These are phyloP conservation scores for Rubus idaeus DNA, from an alignment of 306 rosid species.

Conservation along the genomic window DNA sequence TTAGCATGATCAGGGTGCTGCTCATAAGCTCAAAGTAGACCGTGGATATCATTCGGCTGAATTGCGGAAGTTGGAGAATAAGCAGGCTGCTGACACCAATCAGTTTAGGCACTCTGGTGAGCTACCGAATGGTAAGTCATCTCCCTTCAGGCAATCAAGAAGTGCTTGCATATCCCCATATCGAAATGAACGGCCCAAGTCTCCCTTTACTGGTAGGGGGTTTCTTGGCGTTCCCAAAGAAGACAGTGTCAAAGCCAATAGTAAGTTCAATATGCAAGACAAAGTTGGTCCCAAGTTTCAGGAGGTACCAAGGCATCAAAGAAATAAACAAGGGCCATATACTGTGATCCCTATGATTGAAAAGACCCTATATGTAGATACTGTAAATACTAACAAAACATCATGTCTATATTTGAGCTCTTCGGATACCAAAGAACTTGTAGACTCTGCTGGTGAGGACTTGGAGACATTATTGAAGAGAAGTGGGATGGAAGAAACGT, in stretches of 20 bases:
- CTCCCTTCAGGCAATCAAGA: constrained; percentile 72
- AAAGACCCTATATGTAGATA: constrained; percentile 79
- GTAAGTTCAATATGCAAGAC: constrained; percentile 31
- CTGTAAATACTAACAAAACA: constrained; percentile 41
- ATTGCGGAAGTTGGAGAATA: constrained; percentile 42
- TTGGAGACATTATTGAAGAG: constrained; percentile 24
- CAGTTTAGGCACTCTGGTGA: constrained; percentile 62
- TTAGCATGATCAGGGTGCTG: constrained; percentile 57
- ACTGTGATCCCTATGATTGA: constrained; percentile 50
- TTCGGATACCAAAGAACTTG: constrained; percentile 33
- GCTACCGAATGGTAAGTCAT: constrained; percentile 49
- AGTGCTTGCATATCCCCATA: constrained; percentile 65
- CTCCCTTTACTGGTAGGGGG: constrained; percentile 50
- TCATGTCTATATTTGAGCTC: constrained; percentile 36
- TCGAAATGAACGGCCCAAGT: constrained; percentile 47
- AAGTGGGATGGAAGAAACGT: constrained; percentile 32
- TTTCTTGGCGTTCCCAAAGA: constrained; percentile 51
- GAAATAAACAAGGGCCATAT: constrained; percentile 38
- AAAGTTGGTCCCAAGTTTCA: constrained; percentile 35
- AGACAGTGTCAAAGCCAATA: constrained; percentile 39
- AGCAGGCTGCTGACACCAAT: constrained; percentile 47
- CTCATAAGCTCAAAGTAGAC: constrained; percentile 46
- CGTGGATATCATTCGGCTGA: constrained; percentile 40
- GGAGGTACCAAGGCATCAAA: constrained; percentile 34
- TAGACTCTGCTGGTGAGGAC: constrained; percentile 29